Base-by-base conservation (phyloP, 2,329 filamentous ascomycete genomes). In the Elsinoe perseae region DNA sequence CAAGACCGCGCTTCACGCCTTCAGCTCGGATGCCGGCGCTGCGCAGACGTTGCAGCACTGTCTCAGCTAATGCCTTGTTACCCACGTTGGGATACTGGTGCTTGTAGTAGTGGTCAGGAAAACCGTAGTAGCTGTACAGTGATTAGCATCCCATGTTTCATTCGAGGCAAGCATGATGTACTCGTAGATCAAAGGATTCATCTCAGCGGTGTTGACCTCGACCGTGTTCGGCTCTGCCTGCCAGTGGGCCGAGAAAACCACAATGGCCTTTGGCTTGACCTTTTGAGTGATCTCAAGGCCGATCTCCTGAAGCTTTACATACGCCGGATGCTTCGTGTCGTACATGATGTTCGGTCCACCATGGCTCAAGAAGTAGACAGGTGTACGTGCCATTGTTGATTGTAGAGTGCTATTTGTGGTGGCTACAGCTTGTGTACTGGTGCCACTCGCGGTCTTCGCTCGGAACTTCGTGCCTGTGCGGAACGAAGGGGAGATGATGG, bases 211-310 rank as follows among this genome's bases (percentile, higher is more conserved):
- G 67, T 88, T 89, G 62, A 89, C 77, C 63, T 84, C 74, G 59
- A 89, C 78, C 2, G 72, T 75, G 62, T 77, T 72, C 36, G 70
- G 69, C 65, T 71, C 44, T 5, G 77, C 82, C 70, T 87, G 83
- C 86, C 87, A 90, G 69, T 91, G 86, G 1, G 85, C 87, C 0
- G 86, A 89, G 66, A 91, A 85, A 23, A 89, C 83, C 1, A 90
- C 81, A 14, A 90, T 78, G 1, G 85, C 87, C 60, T 80, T 83
- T 1, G 86, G 86, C 63, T 83, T 84, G 42, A 89, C 80, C 59
- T 81, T 80, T 25, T 79, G 73, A 0, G 84, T 88, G 65, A 90
- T 88, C 64, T 89, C 85, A 6, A 69, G 75, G 40, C 86, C 86
- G 54, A 89, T 83, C 21, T 75, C 68, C 62, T 84, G 78, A 3